Evolutionary conservation across 768 basidiomycete genomes (phyloP), one percentile per base, ranked within the genome.

Genomic region (Xanthoconium stramineum): DNA sequence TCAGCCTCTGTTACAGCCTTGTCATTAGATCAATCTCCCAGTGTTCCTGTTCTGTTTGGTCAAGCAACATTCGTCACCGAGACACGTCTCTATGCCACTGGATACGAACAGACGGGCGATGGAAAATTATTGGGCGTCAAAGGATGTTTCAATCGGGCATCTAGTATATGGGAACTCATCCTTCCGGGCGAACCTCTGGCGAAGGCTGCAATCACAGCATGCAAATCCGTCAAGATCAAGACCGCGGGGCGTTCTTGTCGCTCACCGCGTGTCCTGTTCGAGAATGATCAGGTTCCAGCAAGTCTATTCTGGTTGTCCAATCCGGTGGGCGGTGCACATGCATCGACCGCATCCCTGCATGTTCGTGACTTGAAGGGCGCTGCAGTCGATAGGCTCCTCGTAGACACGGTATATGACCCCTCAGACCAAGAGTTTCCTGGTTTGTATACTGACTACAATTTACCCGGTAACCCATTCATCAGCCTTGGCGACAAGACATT

Each of bases 111-210:
- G 42, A 79, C 82, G 3, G 63, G 66, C 1, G 86, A 89, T 50
- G 82, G 79, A 6, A 79, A 83, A 40, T 60, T 83, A 15, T 72
- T 89, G 15, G 88, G 88, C 0, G 66, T 84, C 55, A 81, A 78
- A 56, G 72, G 73, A 5, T 89, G 87, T 65, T 76, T 75, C 59
- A 89, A 89, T 60, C 78, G 85, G 1, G 80, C 82, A 0, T 68
- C 76, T 5, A 77, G 79, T 0, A 79, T 89, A 30, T 88, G 82
- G 82, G 74, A 77, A 35, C 63, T 88, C 24, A 53, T 47, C 5
- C 55, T 80, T 66, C 52, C 45, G 37, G 57, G 40, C 17, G 38
- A 46, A 55, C 57, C n/a, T 13, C 8, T 36, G 45, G 47, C 48
- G 30, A 51, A 55, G 36, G 47, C 37, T 49, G 2, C 50, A 59